Percentiles rank a stretch among this genome's conserved stretches.
Conservation (phyloP, 306 rosid species). For the Casuarina cunninghamiana region DNA sequence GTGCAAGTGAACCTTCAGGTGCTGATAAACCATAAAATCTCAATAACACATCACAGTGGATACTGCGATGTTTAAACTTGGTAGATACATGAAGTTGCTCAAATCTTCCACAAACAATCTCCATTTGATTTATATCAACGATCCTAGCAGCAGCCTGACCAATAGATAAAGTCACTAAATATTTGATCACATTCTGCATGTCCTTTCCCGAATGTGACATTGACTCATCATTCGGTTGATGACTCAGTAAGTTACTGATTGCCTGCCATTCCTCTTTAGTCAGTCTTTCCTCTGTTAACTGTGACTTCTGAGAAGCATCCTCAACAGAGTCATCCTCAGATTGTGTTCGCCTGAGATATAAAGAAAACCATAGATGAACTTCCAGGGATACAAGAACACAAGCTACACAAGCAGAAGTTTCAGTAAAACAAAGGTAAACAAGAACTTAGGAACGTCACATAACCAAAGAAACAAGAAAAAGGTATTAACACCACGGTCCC, state of each 20-base stretch:
- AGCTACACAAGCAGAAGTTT: slow-evolving; percentile 5
- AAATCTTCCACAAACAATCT: slow-evolving; percentile 83
- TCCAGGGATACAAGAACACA: slow-evolving; percentile 8
- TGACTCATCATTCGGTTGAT: slow-evolving; percentile 77
- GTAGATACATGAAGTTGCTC: slow-evolving; percentile 87
- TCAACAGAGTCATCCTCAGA: slow-evolving; percentile 52
- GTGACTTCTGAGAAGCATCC: slow-evolving; percentile 56
- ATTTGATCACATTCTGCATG: slow-evolving; percentile 71
- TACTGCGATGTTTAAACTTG: slow-evolving; percentile 83
- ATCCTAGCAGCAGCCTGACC: slow-evolving; percentile 92
- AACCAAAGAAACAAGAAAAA: slow-evolving; percentile 19
- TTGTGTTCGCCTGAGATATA: slow-evolving; percentile 51
- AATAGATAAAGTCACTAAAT: slow-evolving; percentile 67
- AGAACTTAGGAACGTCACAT: slow-evolving; percentile 18
- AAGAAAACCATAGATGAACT: slow-evolving; percentile 17
- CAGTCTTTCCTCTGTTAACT: slow-evolving; percentile 61
- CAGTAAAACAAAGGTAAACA: slow-evolving; percentile 9
- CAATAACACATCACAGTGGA: slow-evolving; percentile 75
- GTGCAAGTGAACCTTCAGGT: slow-evolving; percentile 97
- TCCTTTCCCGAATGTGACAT: slow-evolving; percentile 56
- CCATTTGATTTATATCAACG: slow-evolving; percentile 66
- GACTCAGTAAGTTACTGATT: slow-evolving; percentile 78
- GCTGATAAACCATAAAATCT: slow-evolving; percentile 86
- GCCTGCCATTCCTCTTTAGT: slow-evolving; percentile 98
- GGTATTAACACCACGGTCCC: slow-evolving; percentile 10